Evolutionary conservation across 352 stramenopile genomes (phyloP), one percentile per base, ranked within the genome.

Genomic region (Pythium coloratum): DNA sequence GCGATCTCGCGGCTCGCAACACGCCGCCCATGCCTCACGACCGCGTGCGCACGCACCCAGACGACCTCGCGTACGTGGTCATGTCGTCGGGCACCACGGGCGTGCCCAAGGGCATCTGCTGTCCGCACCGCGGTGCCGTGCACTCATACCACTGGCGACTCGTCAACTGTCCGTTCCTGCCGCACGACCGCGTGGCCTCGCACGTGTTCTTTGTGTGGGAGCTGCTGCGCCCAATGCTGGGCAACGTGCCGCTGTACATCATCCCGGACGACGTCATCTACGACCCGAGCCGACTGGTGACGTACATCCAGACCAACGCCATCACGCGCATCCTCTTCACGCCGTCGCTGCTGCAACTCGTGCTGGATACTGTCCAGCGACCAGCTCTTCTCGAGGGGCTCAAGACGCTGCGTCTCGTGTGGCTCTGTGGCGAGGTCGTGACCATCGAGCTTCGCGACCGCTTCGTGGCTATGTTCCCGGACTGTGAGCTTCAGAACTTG

Each of bases 131-230:
- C 33, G 92, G 91, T 30, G 90, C 92, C 6, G 90, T 97, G 13
- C 91, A 97, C 72, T 98, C 91, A 14, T 98, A 98, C 72, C 59
- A 95, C 56, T 97, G 93, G 82, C 91, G 92, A 1, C 78, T 95
- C 13, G 80, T 78, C n/a, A 78, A 90, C 55, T 91, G 82, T 14
- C 81, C 84, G 12, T 91, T 82, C 54, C 72, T 85, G 28, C 75
- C 81, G 44, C 78, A 94, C 42, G 86, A 97, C 33, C 78, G 84
- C 50, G 91, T 97, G 55, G 93, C 91, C 28, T 97, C 87, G 54
- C 94, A 97, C 66, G 92, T 98, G 20, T 98, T 98, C 70, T 98
- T 98, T 64, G 90, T 98, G 3, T 98, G 95, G 95, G 95, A 98
- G 63, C 71, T 96, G 51, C 73, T 98, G 14, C 86, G 93, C 6